A percentile compares a stretch with the other conserved stretches of the same genome.
phyloP scores from a whole-genome alignment of 192 early-diverging fungal genomes.

The Mortierella alpina region DNA sequence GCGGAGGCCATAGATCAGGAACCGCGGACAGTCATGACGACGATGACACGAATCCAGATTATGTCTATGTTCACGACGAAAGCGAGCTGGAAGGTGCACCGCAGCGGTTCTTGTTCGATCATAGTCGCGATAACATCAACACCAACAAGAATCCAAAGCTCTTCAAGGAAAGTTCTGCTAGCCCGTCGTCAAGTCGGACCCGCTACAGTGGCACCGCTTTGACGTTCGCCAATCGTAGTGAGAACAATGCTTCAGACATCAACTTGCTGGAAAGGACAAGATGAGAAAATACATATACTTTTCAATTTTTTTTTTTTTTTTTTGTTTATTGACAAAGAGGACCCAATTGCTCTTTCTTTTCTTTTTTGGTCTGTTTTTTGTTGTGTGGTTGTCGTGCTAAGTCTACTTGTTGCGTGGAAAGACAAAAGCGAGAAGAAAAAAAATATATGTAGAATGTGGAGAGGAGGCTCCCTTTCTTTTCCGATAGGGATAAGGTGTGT shows the following conservation, averaged over 20 bases:
- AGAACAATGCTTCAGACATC: constrained; percentile 6
- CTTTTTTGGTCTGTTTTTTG: neutral
- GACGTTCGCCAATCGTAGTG: neutral
- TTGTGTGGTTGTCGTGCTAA: constrained; percentile 1
- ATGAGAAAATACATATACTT: neutral
- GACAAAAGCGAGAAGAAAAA: neutral
- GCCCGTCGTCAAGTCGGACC: neutral
- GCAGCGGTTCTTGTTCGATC: constrained; percentile 25
- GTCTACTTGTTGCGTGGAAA: neutral
- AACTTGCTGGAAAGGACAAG: constrained; percentile 3
- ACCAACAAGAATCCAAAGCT: constrained; percentile 19
- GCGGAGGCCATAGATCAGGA: neutral
- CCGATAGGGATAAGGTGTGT: too few species aligned
- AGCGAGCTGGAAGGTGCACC: constrained; percentile 6
- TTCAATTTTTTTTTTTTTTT: neutral
- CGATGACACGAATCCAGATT: neutral
- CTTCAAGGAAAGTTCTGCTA: constrained; percentile 6
- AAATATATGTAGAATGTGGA: neutral
- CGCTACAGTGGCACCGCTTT: neutral
- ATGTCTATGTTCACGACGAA: constrained; percentile 16
- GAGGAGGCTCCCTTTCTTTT: too few species aligned
- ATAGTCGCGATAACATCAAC: constrained; percentile 22
- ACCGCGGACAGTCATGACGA: neutral
- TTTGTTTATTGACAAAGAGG: neutral
- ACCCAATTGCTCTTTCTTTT: neutral